Base-by-base conservation (phyloP, 2,329 filamentous ascomycete species). In the Xylaria sp. region DNA sequence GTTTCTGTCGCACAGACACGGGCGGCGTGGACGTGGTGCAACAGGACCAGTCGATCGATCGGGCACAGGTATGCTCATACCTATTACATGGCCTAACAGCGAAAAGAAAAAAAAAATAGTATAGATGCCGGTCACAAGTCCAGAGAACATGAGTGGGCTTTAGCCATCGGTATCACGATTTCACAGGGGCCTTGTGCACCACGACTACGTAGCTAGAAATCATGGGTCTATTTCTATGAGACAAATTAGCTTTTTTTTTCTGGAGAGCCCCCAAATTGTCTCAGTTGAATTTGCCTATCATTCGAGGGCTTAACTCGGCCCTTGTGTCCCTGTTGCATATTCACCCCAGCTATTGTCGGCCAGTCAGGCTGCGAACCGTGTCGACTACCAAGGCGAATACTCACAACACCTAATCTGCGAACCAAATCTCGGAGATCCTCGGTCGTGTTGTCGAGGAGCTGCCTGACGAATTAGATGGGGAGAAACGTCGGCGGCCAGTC, bases 1-100 rank as follows among this genome's bases (percentile, higher is more conserved):
- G 55, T 60, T 36, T 39, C 34, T 14, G 30, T 51, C 32, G 60
- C 36, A 67, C 21, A 32, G 32, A 53, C 45, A 54, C 36, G 51
- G 24, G 27, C 32, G 34, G 47, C 42, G 17, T 17, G 30, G 30
- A 53, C 12, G 48, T 6, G 12, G 65, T 64, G 47, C 50, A 55
- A 59, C 47, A 45, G n/a, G 48, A 55, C n/a, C 9, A 42, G 19
- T 57, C 27, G 47, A 36, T 58, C 30, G 27, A 59, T 48, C 34
- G 36, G 30, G 47, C 8, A 5, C 7, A 30, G 2, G 17, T 36
- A 34, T 30, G 6, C 14, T 55, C 36, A 27, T 55, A 34, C 4
- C 24, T 17, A 30, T 21, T 30, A 30, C 11, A 30, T 51, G 11
- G 30, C 24, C 24, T 4, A 30, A 14, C 21, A 51, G 5, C n/a